Conservation (phyloP, 331 rosid species). For the Malus hybrid region DNA sequence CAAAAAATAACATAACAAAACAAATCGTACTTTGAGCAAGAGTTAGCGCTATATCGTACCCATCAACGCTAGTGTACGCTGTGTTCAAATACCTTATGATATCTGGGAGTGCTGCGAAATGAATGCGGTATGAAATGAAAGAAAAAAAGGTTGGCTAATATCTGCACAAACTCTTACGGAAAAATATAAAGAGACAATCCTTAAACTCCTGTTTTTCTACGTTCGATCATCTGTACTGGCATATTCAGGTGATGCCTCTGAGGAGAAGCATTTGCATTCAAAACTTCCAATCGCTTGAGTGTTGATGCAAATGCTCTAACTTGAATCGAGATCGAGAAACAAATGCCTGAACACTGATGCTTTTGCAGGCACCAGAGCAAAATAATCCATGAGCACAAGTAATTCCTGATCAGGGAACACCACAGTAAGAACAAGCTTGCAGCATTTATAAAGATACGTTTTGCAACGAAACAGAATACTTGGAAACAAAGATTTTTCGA, state of each 20-base stretch:
- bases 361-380: neutral
- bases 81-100: too few relatives aligned
- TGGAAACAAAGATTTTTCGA: neutral
- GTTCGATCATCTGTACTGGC: neutral
- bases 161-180: too few relatives aligned
- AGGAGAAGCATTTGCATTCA: neutral
- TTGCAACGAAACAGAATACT: too few relatives aligned
- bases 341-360: neutral
- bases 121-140: too few relatives aligned
- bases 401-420: neutral
- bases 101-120: too few relatives aligned
- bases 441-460: too few relatives aligned
- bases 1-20: too few relatives aligned
- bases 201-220: neutral
- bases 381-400: neutral
- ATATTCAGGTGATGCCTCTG: neutral
- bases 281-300: neutral
- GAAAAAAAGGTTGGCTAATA: too few relatives aligned
- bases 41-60: too few relatives aligned
- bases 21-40: too few relatives aligned
- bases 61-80: too few relatives aligned
- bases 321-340: neutral
- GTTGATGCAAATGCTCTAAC: neutral
- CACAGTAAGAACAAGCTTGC: neutral
- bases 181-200: neutral